These are phyloP conservation scores for Fusarium gaditjirri DNA, from an alignment of 2,329 filamentous ascomycete species.

Conservation along the genomic window DNA sequence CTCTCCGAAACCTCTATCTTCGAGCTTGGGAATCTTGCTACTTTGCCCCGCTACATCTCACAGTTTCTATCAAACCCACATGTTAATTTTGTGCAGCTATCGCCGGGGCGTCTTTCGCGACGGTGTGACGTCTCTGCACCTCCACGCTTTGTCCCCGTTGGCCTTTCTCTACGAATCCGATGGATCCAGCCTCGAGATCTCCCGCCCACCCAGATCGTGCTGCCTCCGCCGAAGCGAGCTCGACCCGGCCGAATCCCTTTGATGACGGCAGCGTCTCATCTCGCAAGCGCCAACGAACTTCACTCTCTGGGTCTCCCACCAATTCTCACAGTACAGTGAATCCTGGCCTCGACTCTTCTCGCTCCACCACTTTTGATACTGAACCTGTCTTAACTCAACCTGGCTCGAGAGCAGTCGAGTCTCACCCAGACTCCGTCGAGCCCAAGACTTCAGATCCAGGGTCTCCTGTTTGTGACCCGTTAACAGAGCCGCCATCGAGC, in stretches of 20 bases:
- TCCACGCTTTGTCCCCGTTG: conserved; percentile 54
- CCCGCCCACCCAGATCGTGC: conserved; percentile 67
- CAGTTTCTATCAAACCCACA: conserved; percentile 56
- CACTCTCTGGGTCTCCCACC: conserved; percentile 64
- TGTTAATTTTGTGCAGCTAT: conserved; percentile 66
- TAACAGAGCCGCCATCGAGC: conserved; percentile 58
- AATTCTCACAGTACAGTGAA: conserved; percentile 59
- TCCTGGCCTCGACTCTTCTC: conserved; percentile 48
- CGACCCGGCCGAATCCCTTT: conserved; percentile 72
- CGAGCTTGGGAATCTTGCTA: conserved; percentile 31
- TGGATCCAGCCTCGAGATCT: conserved; percentile 63
- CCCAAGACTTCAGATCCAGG: conserved; percentile 57
- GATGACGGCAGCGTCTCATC: conserved; percentile 66
- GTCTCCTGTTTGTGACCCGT: conserved; percentile 47
- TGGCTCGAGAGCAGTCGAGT: conserved; percentile 40
- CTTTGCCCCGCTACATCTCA: conserved; percentile 36
- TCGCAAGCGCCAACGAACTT: conserved; percentile 71
- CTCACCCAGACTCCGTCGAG: conserved; percentile 55
- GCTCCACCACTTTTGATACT: conserved; percentile 47
- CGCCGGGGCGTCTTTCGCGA: conserved; percentile 65
- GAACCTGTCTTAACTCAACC: conserved; percentile 43
- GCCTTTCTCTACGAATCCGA: conserved; percentile 56
- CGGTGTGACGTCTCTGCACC: conserved; percentile 62
- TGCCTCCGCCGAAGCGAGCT: conserved; percentile 70
- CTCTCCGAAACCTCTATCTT: conserved; percentile 13